phyloP scores from a whole-genome alignment of 352 stramenopile genomes.

The Globisporangium cylindrosporum region DNA sequence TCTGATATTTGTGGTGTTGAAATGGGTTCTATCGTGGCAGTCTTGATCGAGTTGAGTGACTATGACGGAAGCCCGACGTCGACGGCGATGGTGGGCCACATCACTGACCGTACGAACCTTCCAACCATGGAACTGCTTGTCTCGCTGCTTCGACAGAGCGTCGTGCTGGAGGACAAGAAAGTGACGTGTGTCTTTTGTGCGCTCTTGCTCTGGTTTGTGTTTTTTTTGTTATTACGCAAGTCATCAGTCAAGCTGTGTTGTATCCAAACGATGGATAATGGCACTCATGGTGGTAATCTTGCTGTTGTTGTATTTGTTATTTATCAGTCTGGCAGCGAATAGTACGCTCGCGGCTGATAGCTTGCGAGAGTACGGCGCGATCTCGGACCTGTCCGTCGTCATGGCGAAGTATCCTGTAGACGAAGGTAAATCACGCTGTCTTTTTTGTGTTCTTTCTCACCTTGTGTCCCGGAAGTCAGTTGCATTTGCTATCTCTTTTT shows the following conservation, averaged over 20 bases:
- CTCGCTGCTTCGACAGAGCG: constrained; percentile 50
- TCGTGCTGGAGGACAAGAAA: constrained; percentile 70
- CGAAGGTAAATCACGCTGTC: constrained; percentile 32
- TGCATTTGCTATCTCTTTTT: background rate
- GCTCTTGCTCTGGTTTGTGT: constrained; percentile 55
- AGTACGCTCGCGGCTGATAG: constrained; percentile 36
- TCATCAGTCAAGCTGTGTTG: background rate
- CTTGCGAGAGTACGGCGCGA: constrained; percentile 47
- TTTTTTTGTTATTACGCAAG: background rate
- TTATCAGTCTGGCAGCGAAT: constrained; percentile 44
- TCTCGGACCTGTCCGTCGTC: constrained; percentile 63
- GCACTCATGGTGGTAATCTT: background rate
- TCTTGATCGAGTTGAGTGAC: constrained; percentile 62
- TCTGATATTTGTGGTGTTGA: background rate
- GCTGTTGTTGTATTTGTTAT: background rate
- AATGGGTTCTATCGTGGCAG: constrained; percentile 17
- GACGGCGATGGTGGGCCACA: constrained; percentile 28
- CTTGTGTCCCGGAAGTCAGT: background rate
- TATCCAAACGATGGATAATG: background rate
- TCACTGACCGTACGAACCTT: constrained; percentile 15
- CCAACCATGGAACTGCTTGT: constrained; percentile 43
- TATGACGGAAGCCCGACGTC: constrained; percentile 43
- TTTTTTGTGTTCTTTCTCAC: background rate
- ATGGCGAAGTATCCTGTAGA: constrained; percentile 75
- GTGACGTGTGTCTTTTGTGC: constrained; percentile 61